Conservation (phyloP, 2,329 filamentous ascomycete species). For the Calonectria hongkongensis region DNA sequence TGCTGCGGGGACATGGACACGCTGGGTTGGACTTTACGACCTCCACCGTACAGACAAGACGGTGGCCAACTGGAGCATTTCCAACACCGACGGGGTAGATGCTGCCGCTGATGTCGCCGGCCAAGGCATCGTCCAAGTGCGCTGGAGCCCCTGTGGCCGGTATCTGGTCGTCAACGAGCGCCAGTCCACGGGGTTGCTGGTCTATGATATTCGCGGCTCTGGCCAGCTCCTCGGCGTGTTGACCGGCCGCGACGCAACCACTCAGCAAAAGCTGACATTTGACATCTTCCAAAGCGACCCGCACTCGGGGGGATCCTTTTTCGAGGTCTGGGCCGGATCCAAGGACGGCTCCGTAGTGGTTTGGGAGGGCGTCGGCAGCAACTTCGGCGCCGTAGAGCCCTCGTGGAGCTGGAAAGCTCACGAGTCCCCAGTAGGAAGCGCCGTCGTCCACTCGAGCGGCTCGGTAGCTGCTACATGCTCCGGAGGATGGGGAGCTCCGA, state of each 20-base stretch:
- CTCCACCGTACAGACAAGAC: slow-evolving; percentile 72
- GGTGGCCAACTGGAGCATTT: slow-evolving; percentile 76
- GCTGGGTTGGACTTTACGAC: slow-evolving; percentile 79
- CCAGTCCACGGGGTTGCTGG: slow-evolving; percentile 71
- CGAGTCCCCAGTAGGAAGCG: slow-evolving; percentile 68
- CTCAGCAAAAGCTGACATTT: slow-evolving; percentile 74
- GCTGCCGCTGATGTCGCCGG: slow-evolving; percentile 70
- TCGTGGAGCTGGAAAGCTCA: slow-evolving; percentile 72
- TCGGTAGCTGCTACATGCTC: slow-evolving; percentile 75
- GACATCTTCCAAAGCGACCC: slow-evolving; percentile 70
- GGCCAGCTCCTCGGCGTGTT: slow-evolving; percentile 74
- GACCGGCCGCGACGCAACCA: slow-evolving; percentile 68
- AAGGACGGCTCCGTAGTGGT: slow-evolving; percentile 72
- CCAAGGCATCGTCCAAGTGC: slow-evolving; percentile 76
- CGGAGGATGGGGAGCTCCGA: slow-evolving; percentile 68
- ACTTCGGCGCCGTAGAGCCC: slow-evolving; percentile 65
- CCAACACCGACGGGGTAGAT: slow-evolving; percentile 75
- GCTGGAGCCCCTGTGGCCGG: slow-evolving; percentile 78
- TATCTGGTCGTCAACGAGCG: slow-evolving; percentile 79
- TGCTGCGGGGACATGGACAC: slow-evolving; percentile 78
- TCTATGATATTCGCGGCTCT: slow-evolving; percentile 78
- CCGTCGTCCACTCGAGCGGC: slow-evolving; percentile 71
- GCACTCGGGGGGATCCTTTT: slow-evolving; percentile 61
- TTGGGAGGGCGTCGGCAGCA: slow-evolving; percentile 74
- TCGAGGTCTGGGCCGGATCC: slow-evolving; percentile 79